A percentile compares a stretch with the other conserved stretches of the same genome.
These are phyloP conservation scores for Picea abies DNA, from an alignment of 83 land plant species.

Conservation along the genomic window DNA sequence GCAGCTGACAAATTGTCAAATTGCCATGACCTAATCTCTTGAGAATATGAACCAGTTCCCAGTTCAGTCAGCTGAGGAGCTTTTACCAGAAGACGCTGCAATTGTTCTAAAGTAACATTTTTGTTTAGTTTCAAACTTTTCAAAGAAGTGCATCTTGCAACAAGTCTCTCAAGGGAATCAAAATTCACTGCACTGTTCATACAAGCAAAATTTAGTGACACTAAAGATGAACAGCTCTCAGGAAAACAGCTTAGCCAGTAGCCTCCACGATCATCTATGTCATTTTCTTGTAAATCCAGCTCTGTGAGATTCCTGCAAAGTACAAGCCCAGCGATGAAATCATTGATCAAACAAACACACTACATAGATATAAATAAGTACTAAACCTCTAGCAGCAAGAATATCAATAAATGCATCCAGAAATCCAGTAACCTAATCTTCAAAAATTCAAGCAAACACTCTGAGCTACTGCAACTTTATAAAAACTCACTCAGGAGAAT, in stretches of 20 bases:
- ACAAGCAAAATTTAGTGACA: conserved; percentile 50
- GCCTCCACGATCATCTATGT: conserved; percentile 43
- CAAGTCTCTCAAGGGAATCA: conserved; percentile 54
- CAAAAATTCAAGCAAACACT: not conserved
- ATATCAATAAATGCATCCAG: not conserved
- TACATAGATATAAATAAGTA: not conserved
- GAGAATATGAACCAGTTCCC: conserved; percentile 58
- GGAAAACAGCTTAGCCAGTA: conserved; percentile 67
- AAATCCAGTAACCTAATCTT: not conserved
- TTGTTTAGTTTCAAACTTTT: conserved; percentile 49
- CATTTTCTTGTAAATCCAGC: conserved; percentile 63
- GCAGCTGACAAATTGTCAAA: conserved; percentile 35
- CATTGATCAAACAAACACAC: not conserved
- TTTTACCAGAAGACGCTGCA: conserved; percentile 38
- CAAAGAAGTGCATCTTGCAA: conserved; percentile 46
- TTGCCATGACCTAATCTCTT: conserved; percentile 24
- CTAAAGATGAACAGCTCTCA: conserved; percentile 47
- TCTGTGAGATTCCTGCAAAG: conserved; percentile 58
- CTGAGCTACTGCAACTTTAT: not conserved
- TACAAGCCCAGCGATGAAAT: not conserved
- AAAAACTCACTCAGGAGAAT: too few relatives aligned
- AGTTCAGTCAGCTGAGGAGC: conserved; percentile 59
- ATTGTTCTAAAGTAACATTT: conserved; percentile 37
- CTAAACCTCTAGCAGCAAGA: not conserved
- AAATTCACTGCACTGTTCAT: conserved; percentile 41